These are phyloP conservation scores for Balakata baccata DNA, from an alignment of 345 rosid genomes.

Conservation along the genomic window DNA sequence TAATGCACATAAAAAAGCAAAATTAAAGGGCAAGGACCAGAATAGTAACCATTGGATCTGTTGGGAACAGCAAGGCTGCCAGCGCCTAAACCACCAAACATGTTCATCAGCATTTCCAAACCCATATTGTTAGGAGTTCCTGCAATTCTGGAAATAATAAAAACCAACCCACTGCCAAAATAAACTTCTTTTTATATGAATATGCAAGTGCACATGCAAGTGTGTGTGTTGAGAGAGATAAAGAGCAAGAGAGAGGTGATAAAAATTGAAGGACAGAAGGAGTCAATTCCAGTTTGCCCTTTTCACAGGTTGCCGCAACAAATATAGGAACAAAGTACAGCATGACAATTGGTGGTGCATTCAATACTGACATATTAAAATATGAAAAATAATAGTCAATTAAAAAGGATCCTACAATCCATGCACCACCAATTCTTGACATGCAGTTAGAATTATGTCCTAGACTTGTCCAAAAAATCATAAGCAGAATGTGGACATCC, in stretches of 20 bases:
- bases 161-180: background rate
- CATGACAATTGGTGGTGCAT: background rate
- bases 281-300: background rate
- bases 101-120: conserved; percentile 58
- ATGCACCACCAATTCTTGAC: background rate
- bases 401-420: background rate
- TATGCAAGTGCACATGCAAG: background rate
- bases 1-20: background rate
- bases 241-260: background rate
- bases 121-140: conserved; percentile 51
- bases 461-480: background rate
- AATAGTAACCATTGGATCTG: conserved; percentile 49
- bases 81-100: conserved; percentile 70
- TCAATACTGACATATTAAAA: background rate
- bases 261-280: too few relatives aligned
- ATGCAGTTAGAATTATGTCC: background rate
- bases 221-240: too few relatives aligned
- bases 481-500: background rate
- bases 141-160: conserved; percentile 22
- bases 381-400: too few relatives aligned
- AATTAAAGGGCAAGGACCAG: background rate
- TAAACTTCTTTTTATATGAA: background rate
- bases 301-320: background rate
- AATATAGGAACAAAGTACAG: background rate
- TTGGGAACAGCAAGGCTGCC: conserved; percentile 56